Base-by-base conservation (phyloP, 331 rosid genomes). In the Quercus lobata region DNA sequence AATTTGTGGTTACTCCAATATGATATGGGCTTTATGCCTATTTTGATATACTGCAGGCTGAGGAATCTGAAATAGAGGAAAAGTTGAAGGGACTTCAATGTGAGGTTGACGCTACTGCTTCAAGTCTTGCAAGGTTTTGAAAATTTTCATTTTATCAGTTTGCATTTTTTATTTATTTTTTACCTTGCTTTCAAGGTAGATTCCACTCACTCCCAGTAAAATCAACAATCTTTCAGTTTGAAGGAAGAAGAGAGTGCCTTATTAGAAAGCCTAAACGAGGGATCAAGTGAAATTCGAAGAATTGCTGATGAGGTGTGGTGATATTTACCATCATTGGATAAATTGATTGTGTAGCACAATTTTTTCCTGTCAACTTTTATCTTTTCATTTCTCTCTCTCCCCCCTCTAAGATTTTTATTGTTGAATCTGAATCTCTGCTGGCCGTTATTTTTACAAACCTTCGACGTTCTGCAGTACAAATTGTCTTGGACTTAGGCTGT, bases 41-140 rank as follows among this genome's bases (percentile, higher is more conserved):
- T 63, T 81, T 73, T 76, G 24, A 18, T 74, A 63, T 78, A 72
- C 76, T 88, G 80, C 86, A 95, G 98, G 97, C 88, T 55, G 97
- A 92, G 87, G 92, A 87, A 82, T 93, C 88, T 86, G 90, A 85
- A 82, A 29, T 82, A 80, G 91, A 83, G 85, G 90, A 92, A 83
- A 90, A 78, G 87, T 68, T 92, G 76, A 90, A 86, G 84, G 85
- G 34, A 78, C 94, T 92, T 58, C 86, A 74, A 79, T 68, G 56
- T 73, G 97, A 90, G 77, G 79, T 88, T 79, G 83, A 82, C 60
- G 81, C 69, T 46, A 87, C 91, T 77, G 87, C 92, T 25, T 79
- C 74, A 57, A 78, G 80, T 52, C 49, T 90, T 60, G 24, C 74
- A 69, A 90, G 96, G 97, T 94, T 73, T 46, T 49, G 25, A n/a